Conservation (phyloP, 805 yeast species). For the Pichia ethanolica region DNA sequence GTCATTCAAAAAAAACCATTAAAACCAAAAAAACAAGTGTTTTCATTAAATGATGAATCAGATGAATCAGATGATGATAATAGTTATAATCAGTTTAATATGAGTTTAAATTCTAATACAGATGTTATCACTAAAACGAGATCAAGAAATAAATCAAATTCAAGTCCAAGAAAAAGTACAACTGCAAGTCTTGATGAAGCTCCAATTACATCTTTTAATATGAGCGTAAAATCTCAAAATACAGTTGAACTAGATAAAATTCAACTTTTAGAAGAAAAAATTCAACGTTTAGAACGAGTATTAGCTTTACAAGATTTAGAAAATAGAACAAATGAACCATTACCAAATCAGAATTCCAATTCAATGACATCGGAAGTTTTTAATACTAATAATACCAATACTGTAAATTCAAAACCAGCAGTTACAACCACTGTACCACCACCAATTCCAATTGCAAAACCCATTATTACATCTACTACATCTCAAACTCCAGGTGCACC, state of each 20-base stretch:
- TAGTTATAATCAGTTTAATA: not conserved
- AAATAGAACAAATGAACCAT: slow-evolving; percentile 2
- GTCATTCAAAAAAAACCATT: not conserved
- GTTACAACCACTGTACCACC: not conserved
- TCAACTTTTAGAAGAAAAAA: slow-evolving; percentile 26
- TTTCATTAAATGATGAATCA: not conserved
- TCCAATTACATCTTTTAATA: not conserved
- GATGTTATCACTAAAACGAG: not conserved
- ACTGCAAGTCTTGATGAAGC: not conserved
- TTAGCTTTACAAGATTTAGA: slow-evolving; percentile 19
- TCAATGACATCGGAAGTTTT: not conserved
- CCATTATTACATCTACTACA: not conserved
- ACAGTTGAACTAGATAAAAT: slow-evolving; percentile 16
- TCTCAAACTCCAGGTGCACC: slow-evolving; percentile 10
- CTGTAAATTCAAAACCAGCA: not conserved
- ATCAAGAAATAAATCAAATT: not conserved
- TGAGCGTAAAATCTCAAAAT: not conserved
- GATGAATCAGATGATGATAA: not conserved
- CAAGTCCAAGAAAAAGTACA: not conserved
- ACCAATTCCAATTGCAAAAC: not conserved
- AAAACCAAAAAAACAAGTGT: not conserved
- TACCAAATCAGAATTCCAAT: not conserved
- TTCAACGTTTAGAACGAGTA: slow-evolving; percentile 23
- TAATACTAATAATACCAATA: not conserved
- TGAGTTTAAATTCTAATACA: not conserved